phyloP scores from a whole-genome alignment of 208 protist genomes.

The Porcisia deanei region DNA sequence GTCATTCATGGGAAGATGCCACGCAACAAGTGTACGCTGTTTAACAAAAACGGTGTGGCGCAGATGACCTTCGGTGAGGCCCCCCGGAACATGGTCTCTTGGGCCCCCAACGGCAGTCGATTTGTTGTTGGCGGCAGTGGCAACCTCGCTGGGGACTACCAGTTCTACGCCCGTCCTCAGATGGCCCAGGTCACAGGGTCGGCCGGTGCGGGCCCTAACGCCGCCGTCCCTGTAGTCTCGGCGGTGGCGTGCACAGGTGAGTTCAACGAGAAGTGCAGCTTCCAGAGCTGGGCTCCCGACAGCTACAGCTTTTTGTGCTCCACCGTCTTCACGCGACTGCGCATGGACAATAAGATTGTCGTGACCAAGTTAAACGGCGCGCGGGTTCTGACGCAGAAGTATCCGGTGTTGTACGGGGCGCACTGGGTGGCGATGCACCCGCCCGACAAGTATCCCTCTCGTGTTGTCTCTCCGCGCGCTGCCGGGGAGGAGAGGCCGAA shows the following conservation, averaged over 20 bases:
- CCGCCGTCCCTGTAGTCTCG: slow-evolving; percentile 9
- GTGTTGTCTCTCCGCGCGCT: slow-evolving; percentile 46
- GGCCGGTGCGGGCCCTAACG: background rate
- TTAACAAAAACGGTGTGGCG: slow-evolving; percentile 72
- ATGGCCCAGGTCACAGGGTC: background rate
- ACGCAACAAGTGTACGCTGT: slow-evolving; percentile 88
- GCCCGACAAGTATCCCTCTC: slow-evolving; percentile 35
- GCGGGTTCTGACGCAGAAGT: slow-evolving; percentile 74
- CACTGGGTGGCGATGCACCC: slow-evolving; percentile 67
- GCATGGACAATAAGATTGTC: slow-evolving; percentile 85
- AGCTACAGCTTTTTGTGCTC: slow-evolving; percentile 82
- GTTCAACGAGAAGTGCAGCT: slow-evolving; percentile 89
- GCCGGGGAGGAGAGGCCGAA: slow-evolving; percentile 50
- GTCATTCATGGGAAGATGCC: slow-evolving; percentile 91
- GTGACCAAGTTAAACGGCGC: slow-evolving; percentile 78
- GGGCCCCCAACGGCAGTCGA: slow-evolving; percentile 68
- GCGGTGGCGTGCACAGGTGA: slow-evolving; percentile 53
- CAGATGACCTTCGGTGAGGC: slow-evolving; percentile 86
- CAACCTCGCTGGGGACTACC: slow-evolving; percentile 87
- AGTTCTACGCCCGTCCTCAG: slow-evolving; percentile 59
- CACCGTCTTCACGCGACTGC: slow-evolving; percentile 81
- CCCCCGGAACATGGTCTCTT: slow-evolving; percentile 81
- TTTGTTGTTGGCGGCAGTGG: slow-evolving; percentile 88
- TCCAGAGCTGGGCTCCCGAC: slow-evolving; percentile 80
- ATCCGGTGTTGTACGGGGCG: slow-evolving; percentile 73